Evolutionary conservation across 805 yeast genomes (phyloP), one percentile per base, ranked within the genome.

Genomic region (Grigorovia jiainica): DNA sequence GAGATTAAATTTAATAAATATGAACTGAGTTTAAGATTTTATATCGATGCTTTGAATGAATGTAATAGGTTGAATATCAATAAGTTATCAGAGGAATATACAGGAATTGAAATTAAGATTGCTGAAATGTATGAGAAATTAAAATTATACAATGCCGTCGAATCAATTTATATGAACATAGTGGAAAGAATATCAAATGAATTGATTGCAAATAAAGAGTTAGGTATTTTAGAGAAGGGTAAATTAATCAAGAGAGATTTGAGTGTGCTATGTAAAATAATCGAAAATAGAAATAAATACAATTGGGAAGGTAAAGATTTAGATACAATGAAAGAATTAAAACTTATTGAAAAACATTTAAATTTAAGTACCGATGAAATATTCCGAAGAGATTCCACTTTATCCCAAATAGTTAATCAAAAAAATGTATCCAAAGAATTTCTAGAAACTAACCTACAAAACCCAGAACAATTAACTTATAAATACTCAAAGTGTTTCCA

Each of bases 111-210:
- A 52, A 67, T 87, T 55, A 85, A 87, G 52, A 66, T 84, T 25
- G 94, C 80, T 8, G 95, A 87, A 55, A 80, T 86, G 86, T 83
- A 76, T 57, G 95, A 85, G 53, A 67, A 79, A 29, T 62, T 86
- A 52, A 70, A 68, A n/a, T 68, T 72, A 75, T 47, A 52, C 17
- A 71, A 72, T 8, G 81, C 79, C 38, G 92, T 95, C 1, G 66
- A 74, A 24, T 67, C 70, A 47, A 61, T 83, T 7, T 87, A 83
- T 62, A 67, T 73, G 42, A 85, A 79, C 47, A 66, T 83, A 38
- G 73, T 78, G 11, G 66, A 76, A 2, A 63, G 72, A 31, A 78
- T 77, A 51, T 64, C 74, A 45, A 67, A 71, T 9, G 72, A 70
- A 18, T 61, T 78, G 43, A 62, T 65, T 8, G 57, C 64, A 3